Conservation (phyloP, 495 filamentous ascomycete genomes). For the Parathielavia appendiculata region DNA sequence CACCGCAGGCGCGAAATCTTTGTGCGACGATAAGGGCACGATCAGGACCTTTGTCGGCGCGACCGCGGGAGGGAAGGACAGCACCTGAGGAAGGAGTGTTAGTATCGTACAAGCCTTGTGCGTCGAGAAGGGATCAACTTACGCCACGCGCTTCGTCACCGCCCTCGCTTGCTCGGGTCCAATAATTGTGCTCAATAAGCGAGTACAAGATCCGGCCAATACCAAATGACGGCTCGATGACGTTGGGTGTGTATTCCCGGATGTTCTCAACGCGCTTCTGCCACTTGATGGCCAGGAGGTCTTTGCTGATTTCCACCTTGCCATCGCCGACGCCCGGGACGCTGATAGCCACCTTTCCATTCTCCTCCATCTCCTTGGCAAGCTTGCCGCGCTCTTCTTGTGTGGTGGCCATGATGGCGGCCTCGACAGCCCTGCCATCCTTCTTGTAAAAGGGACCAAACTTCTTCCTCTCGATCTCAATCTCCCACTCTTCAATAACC, state of each 20-base stretch:
- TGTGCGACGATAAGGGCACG: slow-evolving; percentile 61
- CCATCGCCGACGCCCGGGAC: slow-evolving; percentile 49
- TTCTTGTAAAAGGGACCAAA: slow-evolving; percentile 78
- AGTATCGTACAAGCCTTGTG: slow-evolving; percentile 11
- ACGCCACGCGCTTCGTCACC: slow-evolving; percentile 65
- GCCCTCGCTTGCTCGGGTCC: slow-evolving; percentile 60
- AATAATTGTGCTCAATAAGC: slow-evolving; percentile 75
- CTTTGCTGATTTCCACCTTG: slow-evolving; percentile 65
- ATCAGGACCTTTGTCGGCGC: slow-evolving; percentile 75
- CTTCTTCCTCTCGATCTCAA: slow-evolving; percentile 79
- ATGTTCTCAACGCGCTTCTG: slow-evolving; percentile 61
- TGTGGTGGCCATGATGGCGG: slow-evolving; percentile 58
- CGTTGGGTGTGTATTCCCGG: slow-evolving; percentile 75
- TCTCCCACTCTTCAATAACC: slow-evolving; percentile 65
- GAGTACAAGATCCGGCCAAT: slow-evolving; percentile 76
- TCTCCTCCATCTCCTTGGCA: slow-evolving; percentile 56
- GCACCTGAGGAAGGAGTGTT: slow-evolving; percentile 44
- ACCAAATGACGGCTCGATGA: slow-evolving; percentile 83
- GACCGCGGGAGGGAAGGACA: slow-evolving; percentile 68
- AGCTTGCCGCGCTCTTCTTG: slow-evolving; percentile 69
- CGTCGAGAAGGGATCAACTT: slow-evolving; percentile 30
- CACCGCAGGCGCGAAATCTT: slow-evolving; percentile 55
- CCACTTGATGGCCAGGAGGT: slow-evolving; percentile 66
- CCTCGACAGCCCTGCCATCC: slow-evolving; percentile 68
- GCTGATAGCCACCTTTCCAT: slow-evolving; percentile 62